These are phyloP conservation scores for Tylopilus cervinicoccineus DNA, from an alignment of 768 basidiomycete species.

Conservation along the genomic window DNA sequence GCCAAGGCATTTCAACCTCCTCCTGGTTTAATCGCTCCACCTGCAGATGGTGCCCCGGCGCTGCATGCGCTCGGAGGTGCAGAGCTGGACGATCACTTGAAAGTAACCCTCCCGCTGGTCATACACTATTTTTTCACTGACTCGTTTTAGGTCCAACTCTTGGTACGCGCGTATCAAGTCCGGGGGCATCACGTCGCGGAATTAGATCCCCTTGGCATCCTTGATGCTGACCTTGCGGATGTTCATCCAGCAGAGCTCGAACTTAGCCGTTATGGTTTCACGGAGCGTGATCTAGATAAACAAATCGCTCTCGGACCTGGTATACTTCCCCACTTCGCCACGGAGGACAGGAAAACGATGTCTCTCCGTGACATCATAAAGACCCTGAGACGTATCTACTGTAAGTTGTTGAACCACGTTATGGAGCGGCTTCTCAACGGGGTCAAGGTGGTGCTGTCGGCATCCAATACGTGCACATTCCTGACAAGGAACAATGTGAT, in stretches of 20 bases:
- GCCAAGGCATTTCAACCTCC: constrained; percentile 82
- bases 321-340: constrained; percentile 93
- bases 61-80: constrained; percentile 64
- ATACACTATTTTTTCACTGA: constrained; percentile 1
- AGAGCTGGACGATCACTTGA: constrained; percentile 90
- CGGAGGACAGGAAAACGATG: constrained; percentile 83
- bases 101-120: constrained; percentile 46
- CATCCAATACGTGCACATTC: constrained; percentile 92
- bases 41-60: constrained; percentile 77
- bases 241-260: constrained; percentile 85
- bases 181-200: constrained; percentile 96
- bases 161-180: constrained; percentile 98
- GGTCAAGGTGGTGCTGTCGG: constrained; percentile 76
- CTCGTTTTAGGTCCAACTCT: constrained; percentile 78
- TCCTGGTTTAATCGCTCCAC: constrained; percentile 65
- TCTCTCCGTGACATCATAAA: constrained; percentile 88
- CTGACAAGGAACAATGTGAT: constrained; percentile 97
- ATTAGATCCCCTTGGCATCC: constrained; percentile 92
- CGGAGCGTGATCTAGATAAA: constrained; percentile 90
- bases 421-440: constrained; percentile 3
- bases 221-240: constrained; percentile 81
- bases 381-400: constrained; percentile 89
- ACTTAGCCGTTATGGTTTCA: constrained; percentile 92
- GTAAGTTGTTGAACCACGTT: constrained; percentile 44
- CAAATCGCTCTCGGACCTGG: constrained; percentile 94